phyloP scores from a whole-genome alignment of 129 eudicot genomes.

The Centella asiatica region DNA sequence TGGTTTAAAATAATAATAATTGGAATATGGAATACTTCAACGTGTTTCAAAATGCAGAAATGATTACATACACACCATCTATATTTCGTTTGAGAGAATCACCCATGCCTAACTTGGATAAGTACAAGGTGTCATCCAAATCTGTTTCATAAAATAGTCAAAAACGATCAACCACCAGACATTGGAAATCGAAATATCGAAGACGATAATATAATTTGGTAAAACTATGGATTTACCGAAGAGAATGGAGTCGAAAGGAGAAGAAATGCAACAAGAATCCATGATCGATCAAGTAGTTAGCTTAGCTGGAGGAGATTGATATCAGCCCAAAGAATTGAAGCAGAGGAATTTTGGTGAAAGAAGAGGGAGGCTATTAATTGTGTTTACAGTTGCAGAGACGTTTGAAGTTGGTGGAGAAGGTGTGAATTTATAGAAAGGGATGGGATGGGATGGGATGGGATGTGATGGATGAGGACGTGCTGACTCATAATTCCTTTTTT shows the following conservation, averaged over 20 bases:
- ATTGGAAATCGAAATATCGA: background rate
- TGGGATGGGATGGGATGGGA: no score
- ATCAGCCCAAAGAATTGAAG: background rate
- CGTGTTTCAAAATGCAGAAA: background rate
- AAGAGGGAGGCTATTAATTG: background rate
- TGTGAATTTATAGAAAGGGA: constrained; percentile 19
- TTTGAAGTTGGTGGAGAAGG: background rate
- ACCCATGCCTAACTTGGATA: constrained; percentile 61
- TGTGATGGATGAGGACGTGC: no score
- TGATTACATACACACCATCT: constrained; percentile 35
- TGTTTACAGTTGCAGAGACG: background rate
- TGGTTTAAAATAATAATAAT: no score
- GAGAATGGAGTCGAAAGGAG: constrained; percentile 60
- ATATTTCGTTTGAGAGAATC: constrained; percentile 62
- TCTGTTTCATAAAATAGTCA: constrained; percentile 29
- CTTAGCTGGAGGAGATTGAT: background rate
- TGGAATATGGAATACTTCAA: no score
- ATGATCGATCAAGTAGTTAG: constrained; percentile 8
- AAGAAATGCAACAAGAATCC: constrained; percentile 30
- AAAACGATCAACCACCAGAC: constrained; percentile 13
- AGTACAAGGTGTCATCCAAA: constrained; percentile 94
- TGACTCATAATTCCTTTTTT: no score
- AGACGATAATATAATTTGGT: background rate
- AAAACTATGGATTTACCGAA: constrained; percentile 37
- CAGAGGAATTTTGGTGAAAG: no score